These are phyloP conservation scores for Malus hybrid DNA, from an alignment of 331 rosid genomes.

Conservation along the genomic window DNA sequence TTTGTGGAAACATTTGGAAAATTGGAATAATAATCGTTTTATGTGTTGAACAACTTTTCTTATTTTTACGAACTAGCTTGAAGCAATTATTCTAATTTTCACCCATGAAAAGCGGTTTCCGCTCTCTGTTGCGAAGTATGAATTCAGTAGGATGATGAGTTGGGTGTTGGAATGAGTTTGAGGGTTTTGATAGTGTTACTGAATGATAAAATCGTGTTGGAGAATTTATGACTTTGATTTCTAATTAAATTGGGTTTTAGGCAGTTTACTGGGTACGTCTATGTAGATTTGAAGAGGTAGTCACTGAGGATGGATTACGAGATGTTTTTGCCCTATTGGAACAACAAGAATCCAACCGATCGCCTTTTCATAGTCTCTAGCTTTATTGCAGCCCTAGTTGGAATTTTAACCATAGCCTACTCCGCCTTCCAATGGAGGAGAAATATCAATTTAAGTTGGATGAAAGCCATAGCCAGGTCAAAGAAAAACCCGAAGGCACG, in stretches of 20 bases:
- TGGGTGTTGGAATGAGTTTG: neutral
- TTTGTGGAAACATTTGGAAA: neutral
- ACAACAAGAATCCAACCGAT: slow-evolving; percentile 73
- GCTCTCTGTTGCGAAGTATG: slow-evolving; percentile 1
- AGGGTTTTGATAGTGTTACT: neutral
- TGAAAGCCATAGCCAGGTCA: slow-evolving; percentile 88
- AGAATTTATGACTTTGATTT: neutral
- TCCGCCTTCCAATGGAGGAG: slow-evolving; percentile 98
- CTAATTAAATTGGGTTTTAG: slow-evolving; percentile 4
- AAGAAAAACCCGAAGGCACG: slow-evolving; percentile 78
- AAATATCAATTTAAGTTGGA: slow-evolving; percentile 93
- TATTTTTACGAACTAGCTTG: slow-evolving; percentile 12
- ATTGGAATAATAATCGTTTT: slow-evolving; percentile 1
- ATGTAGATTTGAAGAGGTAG: too few species aligned
- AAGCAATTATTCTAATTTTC: slow-evolving; percentile 18
- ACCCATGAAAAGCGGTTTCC: neutral
- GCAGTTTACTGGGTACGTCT: neutral
- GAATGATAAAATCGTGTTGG: neutral
- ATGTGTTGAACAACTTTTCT: neutral
- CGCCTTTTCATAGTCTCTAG: slow-evolving; percentile 63
- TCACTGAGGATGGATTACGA: slow-evolving; percentile 60
- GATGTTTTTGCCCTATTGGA: slow-evolving; percentile 62
- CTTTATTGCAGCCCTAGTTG: slow-evolving; percentile 70
- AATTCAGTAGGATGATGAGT: neutral
- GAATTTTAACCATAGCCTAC: slow-evolving; percentile 81